Percentiles rank a stretch among this genome's conserved stretches.
phyloP scores from a whole-genome alignment of 495 filamentous ascomycete genomes.

The Aspergillus sparsus region DNA sequence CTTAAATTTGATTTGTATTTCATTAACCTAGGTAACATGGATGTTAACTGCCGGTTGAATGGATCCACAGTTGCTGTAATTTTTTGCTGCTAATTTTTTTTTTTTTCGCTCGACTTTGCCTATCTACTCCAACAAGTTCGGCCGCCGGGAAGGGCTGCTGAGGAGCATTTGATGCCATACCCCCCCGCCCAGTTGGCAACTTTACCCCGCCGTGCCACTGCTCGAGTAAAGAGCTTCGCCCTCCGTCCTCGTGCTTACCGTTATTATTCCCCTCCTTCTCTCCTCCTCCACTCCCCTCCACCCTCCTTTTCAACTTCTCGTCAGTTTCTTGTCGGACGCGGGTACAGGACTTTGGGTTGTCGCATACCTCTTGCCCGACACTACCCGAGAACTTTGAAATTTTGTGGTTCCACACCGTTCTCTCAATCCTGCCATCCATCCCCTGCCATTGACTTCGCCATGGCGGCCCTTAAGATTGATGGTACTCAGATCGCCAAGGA shows the following conservation, averaged over 20 bases:
- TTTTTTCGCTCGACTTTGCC: conserved; percentile 4
- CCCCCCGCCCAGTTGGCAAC: conserved; percentile 37
- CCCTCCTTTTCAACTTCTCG: conserved; percentile 5
- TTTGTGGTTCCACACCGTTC: conserved; percentile 28
- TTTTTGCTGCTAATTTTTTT: neutral
- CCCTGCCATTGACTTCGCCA: conserved; percentile 48
- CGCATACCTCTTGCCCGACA: conserved; percentile 14
- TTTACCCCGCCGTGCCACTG: conserved; percentile 39
- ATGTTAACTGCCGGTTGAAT: neutral
- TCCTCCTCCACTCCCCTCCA: neutral
- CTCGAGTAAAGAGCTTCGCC: conserved; percentile 20
- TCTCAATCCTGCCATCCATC: conserved; percentile 25
- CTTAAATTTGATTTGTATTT: conserved; percentile 5
- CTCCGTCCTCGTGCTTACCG: conserved; percentile 13
- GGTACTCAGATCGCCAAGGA: conserved; percentile 90
- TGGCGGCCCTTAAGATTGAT: conserved; percentile 91
- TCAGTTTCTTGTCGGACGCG: conserved; percentile 16
- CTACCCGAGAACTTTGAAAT: conserved; percentile 22
- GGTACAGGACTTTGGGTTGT: conserved; percentile 20
- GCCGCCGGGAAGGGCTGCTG: conserved; percentile 22
- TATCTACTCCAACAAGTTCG: conserved; percentile 19
- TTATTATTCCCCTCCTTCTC: conserved; percentile 12
- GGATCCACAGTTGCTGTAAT: conserved; percentile 16
- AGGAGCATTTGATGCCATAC: conserved; percentile 39
- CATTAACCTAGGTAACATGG: too few relatives aligned